phyloP scores from a whole-genome alignment of 1,139 yeast species.

The Candida labiduridarum region DNA sequence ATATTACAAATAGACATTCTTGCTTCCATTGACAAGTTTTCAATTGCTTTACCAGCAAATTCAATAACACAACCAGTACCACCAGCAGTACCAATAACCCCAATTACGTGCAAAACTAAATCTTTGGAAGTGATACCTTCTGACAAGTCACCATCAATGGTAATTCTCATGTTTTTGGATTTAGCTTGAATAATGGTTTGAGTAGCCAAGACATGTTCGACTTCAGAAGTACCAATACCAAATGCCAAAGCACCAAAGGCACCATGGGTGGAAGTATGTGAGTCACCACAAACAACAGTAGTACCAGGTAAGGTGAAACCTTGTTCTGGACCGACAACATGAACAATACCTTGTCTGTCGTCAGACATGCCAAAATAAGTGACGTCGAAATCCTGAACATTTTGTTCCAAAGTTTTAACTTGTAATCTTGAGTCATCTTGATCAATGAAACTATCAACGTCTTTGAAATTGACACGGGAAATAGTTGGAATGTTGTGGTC shows the following conservation, averaged over 20 bases:
- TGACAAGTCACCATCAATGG: constrained; percentile 77
- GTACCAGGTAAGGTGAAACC: constrained; percentile 98
- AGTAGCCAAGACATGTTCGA: constrained; percentile 96
- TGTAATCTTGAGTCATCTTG: constrained; percentile 92
- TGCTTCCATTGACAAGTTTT: constrained; percentile 92
- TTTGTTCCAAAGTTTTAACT: constrained; percentile 88
- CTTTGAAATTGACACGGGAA: constrained; percentile 73
- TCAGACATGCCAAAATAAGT: constrained; percentile 95
- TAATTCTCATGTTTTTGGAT: constrained; percentile 92
- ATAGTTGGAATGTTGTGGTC: constrained; percentile 97
- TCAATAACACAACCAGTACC: constrained; percentile 98
- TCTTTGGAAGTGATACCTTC: constrained; percentile 96
- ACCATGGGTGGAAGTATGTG: constrained; percentile 98
- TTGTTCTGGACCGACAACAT: constrained; percentile 98
- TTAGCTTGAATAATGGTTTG: constrained; percentile 94
- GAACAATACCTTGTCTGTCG: constrained; percentile 95
- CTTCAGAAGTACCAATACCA: constrained; percentile 99
- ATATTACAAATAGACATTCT: constrained; percentile 99
- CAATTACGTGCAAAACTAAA: constrained; percentile 89
- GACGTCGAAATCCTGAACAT: constrained; percentile 85
- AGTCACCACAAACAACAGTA: constrained; percentile 98
- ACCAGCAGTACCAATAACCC: constrained; percentile 98
- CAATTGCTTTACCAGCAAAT: constrained; percentile 94
- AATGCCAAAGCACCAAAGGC: constrained; percentile 98
- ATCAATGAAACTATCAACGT: constrained; percentile 78